A percentile compares a stretch with the other conserved stretches of the same genome.
Conservation (phyloP, 768 basidiomycete species). For the Gelatoporia subvermispora region DNA sequence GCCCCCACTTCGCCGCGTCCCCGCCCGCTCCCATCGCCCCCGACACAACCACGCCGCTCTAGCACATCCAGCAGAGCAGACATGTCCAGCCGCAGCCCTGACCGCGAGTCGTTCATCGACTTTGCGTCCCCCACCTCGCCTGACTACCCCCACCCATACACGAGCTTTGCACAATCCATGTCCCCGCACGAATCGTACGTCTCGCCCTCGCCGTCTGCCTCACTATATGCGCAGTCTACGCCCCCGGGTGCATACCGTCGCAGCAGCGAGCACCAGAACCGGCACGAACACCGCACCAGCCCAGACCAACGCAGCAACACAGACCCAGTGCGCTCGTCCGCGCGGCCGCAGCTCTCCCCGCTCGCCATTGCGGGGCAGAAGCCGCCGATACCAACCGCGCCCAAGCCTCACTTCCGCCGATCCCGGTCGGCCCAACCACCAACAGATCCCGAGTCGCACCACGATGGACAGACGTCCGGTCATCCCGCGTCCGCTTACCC, state of each 20-base stretch:
- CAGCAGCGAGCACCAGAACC: background rate
- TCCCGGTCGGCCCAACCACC: constrained; percentile 17
- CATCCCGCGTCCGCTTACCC: background rate
- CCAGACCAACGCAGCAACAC: constrained; percentile 3
- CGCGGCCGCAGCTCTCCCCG: constrained; percentile 24
- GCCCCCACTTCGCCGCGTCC: constrained; percentile 4
- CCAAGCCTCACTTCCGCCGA: constrained; percentile 41
- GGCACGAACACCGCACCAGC: constrained; percentile 3
- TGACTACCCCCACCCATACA: constrained; percentile 1
- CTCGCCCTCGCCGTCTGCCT: background rate
- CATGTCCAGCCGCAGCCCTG: constrained; percentile 26
- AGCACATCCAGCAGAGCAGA: constrained; percentile 9
- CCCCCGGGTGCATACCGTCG: background rate
- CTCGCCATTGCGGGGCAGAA: constrained; percentile 30
- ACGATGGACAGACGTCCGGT: background rate
- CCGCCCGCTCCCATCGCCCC: constrained; percentile 5
- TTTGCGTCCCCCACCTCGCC: constrained; percentile 31
- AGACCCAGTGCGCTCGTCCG: constrained; percentile 16
- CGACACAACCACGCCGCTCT: background rate
- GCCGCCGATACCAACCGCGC: constrained; percentile 40
- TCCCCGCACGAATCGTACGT: background rate
- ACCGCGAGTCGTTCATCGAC: constrained; percentile 45
- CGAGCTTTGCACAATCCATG: constrained; percentile 8
- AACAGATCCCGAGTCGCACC: constrained; percentile 2
- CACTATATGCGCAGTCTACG: no score